Evolutionary conservation across 2,329 filamentous ascomycete species (phyloP).

Genomic region (Pyricularia sp.): DNA sequence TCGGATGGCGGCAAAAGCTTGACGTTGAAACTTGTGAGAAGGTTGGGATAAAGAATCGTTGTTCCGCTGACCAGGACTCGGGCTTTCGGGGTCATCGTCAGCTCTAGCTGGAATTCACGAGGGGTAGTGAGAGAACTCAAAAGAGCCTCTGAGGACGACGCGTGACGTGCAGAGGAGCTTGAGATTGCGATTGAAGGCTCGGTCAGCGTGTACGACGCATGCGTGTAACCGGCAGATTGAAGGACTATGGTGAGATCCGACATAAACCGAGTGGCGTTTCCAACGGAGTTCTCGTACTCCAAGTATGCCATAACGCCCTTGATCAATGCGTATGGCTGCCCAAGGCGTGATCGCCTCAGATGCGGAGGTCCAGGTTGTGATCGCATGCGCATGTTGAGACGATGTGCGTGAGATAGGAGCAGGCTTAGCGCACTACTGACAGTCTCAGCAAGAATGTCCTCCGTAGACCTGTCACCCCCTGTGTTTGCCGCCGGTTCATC

Average conservation of each 20-base stretch:
- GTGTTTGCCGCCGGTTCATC: constrained; percentile 9
- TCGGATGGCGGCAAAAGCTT: constrained; percentile 20
- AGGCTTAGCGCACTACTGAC: constrained; percentile 58
- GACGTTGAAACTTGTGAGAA: constrained; percentile 31
- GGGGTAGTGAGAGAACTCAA: constrained; percentile 28
- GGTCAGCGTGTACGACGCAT: constrained; percentile 28
- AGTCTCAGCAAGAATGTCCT: constrained; percentile 45
- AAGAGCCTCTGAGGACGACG: constrained; percentile 29
- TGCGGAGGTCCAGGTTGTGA: constrained; percentile 38
- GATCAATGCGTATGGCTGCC: constrained; percentile 35
- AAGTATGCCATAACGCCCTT: constrained; percentile 37
- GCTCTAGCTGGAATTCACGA: constrained; percentile 26
- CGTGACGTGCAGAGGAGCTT: constrained; percentile 17
- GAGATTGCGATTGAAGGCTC: constrained; percentile 19
- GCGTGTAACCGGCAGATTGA: constrained; percentile 28
- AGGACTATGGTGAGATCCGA: constrained; percentile 30
- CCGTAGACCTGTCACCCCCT: background rate
- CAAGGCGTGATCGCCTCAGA: constrained; percentile 21
- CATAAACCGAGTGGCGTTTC: constrained; percentile 26
- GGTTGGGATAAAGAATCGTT: constrained; percentile 29
- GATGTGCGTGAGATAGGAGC: constrained; percentile 66
- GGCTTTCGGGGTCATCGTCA: constrained; percentile 30
- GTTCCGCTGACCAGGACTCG: constrained; percentile 30
- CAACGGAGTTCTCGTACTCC: constrained; percentile 27
- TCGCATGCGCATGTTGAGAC: constrained; percentile 54